Conservation (phyloP, 2,329 filamentous ascomycete species). For the Orbilia brochopaga region DNA sequence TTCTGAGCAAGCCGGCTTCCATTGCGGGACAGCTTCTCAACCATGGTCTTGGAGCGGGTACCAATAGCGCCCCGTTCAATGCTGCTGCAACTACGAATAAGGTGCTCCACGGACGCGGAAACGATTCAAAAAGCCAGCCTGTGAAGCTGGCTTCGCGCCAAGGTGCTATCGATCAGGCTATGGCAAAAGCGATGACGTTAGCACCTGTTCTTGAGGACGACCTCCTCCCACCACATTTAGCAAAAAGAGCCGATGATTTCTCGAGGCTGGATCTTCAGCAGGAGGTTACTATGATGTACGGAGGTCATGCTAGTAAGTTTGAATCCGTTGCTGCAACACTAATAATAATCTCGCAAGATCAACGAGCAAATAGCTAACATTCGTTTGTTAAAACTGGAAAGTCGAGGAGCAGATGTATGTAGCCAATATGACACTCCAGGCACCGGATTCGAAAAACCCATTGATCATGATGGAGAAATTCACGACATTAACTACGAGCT, state of each 20-base stretch:
- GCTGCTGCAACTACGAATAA: no score
- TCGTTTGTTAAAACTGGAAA: conserved; percentile 17
- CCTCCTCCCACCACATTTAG: conserved; percentile 18
- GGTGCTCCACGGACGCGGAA: no score
- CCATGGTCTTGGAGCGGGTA: no score
- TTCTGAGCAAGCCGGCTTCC: no score
- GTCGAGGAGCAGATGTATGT: conserved; percentile 53
- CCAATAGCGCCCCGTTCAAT: no score
- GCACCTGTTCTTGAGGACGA: conserved; percentile 33
- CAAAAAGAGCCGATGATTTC: conserved; percentile 46
- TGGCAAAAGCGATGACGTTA: conserved; percentile 31
- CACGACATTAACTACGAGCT: conserved; percentile 54
- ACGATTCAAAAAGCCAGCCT: background rate
- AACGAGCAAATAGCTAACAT: background rate
- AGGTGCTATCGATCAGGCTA: conserved; percentile 15
- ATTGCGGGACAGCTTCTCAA: background rate
- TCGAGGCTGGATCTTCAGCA: conserved; percentile 51
- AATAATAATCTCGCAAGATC: no score
- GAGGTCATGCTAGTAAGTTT: conserved; percentile 53
- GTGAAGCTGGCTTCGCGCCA: conserved; percentile 6
- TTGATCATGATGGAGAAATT: conserved; percentile 57
- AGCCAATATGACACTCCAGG: conserved; percentile 57
- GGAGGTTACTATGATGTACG: conserved; percentile 55
- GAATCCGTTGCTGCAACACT: background rate
- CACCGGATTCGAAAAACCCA: conserved; percentile 54